Conservation (phyloP, 106 monocot genomes). For the Dioscorea zingiberensis region DNA sequence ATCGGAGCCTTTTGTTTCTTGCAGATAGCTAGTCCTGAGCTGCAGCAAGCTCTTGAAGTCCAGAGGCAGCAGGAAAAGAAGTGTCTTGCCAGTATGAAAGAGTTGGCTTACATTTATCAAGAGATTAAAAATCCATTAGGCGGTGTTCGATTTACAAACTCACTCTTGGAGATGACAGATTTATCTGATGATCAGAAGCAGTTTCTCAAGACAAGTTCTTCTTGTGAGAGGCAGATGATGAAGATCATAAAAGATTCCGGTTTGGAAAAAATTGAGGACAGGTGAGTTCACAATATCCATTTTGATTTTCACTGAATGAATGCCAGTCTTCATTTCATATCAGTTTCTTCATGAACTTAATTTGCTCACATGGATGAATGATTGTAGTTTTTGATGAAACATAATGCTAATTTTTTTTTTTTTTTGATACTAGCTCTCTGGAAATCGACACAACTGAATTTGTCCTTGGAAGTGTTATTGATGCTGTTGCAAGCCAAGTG, state of each 20-base stretch:
- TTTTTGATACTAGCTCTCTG: constrained; percentile 46
- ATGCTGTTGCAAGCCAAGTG: constrained; percentile 90
- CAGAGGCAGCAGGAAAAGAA: constrained; percentile 88
- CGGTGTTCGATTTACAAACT: constrained; percentile 80
- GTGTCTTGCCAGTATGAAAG: constrained; percentile 80
- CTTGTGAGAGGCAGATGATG: constrained; percentile 85
- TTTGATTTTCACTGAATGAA: not conserved
- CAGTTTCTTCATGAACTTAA: too few relatives aligned
- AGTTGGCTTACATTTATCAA: constrained; percentile 84
- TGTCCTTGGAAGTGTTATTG: constrained; percentile 61
- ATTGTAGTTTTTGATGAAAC: too few relatives aligned
- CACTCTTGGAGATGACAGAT: constrained; percentile 69
- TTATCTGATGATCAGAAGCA: constrained; percentile 89
- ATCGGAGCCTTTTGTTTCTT: constrained; percentile 93
- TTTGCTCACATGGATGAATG: too few relatives aligned
- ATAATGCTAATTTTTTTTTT: not conserved
- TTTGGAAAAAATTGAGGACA: constrained; percentile 68
- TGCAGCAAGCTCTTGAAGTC: constrained; percentile 82
- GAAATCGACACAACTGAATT: constrained; percentile 66
- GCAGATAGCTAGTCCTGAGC: constrained; percentile 85
- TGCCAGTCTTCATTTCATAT: not conserved
- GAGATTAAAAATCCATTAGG: constrained; percentile 85
- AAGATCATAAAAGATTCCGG: constrained; percentile 63
- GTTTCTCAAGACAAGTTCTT: constrained; percentile 75
- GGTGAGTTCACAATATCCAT: constrained; percentile 32